These are phyloP conservation scores for Candida yuanshanica DNA, from an alignment of 805 yeast species.

Conservation along the genomic window DNA sequence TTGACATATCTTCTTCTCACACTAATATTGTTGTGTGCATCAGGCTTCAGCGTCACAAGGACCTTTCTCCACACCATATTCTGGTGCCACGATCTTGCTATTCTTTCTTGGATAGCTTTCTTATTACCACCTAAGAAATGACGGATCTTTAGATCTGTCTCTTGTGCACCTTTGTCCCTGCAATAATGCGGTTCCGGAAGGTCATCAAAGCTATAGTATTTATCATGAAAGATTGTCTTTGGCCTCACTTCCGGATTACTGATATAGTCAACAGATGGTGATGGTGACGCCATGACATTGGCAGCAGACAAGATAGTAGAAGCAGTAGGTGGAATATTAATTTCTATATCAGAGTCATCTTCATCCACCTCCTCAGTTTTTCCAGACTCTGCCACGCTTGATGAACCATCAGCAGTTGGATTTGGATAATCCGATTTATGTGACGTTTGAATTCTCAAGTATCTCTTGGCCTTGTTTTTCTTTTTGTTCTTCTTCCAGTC, in stretches of 20 bases:
- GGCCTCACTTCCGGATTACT: slow-evolving; percentile 62
- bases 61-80: slow-evolving; percentile 89
- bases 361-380: background rate
- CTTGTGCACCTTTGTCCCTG: slow-evolving; percentile 13
- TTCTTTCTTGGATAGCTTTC: slow-evolving; percentile 46
- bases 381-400: background rate
- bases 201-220: slow-evolving; percentile 59
- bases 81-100: slow-evolving; percentile 86
- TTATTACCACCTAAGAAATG: slow-evolving; percentile 5
- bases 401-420: background rate
- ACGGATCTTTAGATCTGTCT: background rate
- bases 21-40: slow-evolving; percentile 90
- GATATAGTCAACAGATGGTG: slow-evolving; percentile 64
- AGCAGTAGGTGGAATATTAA: slow-evolving; percentile 59
- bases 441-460: slow-evolving; percentile 19
- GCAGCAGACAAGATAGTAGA: slow-evolving; percentile 77
- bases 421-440: background rate
- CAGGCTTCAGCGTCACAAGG: slow-evolving; percentile 77
- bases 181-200: slow-evolving; percentile 50
- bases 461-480: slow-evolving; percentile 15
- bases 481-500: slow-evolving; percentile 1
- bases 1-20: slow-evolving; percentile 87
- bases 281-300: slow-evolving; percentile 70
- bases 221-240: slow-evolving; percentile 74
- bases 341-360: slow-evolving; percentile 9